phyloP scores from a whole-genome alignment of 352 stramenopile genomes.

The Phytophthora foliorum region DNA sequence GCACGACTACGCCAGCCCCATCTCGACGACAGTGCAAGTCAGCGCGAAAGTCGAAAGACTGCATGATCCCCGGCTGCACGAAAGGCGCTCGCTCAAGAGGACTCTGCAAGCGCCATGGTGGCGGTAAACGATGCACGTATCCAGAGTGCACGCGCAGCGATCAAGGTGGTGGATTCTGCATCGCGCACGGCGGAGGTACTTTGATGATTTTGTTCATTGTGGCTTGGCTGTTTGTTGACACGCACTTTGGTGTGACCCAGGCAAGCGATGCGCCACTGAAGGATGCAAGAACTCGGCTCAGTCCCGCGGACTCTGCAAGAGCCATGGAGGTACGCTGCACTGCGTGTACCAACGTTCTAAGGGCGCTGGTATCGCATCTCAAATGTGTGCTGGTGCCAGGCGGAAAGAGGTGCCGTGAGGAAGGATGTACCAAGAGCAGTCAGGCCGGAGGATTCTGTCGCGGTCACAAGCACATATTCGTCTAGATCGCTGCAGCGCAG shows the following conservation, averaged over 20 bases:
- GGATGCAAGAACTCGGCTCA: conserved; percentile 87
- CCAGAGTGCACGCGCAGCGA: conserved; percentile 73
- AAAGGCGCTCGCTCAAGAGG: conserved; percentile 84
- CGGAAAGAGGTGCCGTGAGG: conserved; percentile 67
- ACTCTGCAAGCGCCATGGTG: conserved; percentile 88
- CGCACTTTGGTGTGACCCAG: conserved; percentile 26
- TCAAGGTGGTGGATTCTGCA: conserved; percentile 88
- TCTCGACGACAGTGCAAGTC: conserved; percentile 43
- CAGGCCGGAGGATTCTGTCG: conserved; percentile 79
- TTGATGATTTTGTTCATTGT: neutral
- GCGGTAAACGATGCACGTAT: conserved; percentile 80
- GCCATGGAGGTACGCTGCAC: conserved; percentile 76
- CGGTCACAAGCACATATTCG: conserved; percentile 38
- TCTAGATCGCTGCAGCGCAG: conserved; percentile 6
- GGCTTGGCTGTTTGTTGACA: conserved; percentile 4
- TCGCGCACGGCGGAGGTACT: conserved; percentile 79
- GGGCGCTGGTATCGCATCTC: conserved; percentile 1
- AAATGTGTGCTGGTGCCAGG: conserved; percentile 36
- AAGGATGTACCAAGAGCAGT: conserved; percentile 76
- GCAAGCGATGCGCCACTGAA: conserved; percentile 68
- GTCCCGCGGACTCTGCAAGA: conserved; percentile 88
- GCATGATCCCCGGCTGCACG: conserved; percentile 67
- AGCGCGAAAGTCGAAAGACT: conserved; percentile 75
- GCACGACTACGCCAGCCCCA: conserved; percentile 1
- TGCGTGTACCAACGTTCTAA: neutral